Conservation (phyloP, 208 protist genomes). For the Trypanosoma cruzi region DNA sequence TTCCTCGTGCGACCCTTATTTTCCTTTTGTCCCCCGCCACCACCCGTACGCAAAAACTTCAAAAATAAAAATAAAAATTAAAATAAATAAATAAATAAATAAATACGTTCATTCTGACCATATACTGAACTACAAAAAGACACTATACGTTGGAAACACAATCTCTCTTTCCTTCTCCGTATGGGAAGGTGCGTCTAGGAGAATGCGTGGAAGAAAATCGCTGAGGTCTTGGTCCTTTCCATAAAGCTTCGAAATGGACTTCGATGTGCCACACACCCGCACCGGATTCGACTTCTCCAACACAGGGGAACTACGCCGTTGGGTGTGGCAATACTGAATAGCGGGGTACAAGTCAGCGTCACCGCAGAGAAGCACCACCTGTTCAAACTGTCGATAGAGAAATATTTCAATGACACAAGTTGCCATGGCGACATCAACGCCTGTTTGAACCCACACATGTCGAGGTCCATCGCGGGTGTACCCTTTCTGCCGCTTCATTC, state of each 20-base stretch:
- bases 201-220: slow-evolving; percentile 84
- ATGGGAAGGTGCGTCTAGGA: slow-evolving; percentile 69
- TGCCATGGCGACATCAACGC: slow-evolving; percentile 83
- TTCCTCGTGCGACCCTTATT: too few species aligned
- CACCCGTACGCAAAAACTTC: too few species aligned
- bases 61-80: too few species aligned
- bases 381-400: slow-evolving; percentile 66
- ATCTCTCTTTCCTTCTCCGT: slow-evolving; percentile 50
- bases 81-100: too few species aligned
- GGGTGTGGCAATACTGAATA: slow-evolving; percentile 79
- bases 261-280: slow-evolving; percentile 78
- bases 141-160: slow-evolving; percentile 53
- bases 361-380: slow-evolving; percentile 85
- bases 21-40: too few species aligned
- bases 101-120: too few species aligned
- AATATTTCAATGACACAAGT: slow-evolving; percentile 81
- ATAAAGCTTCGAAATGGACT: slow-evolving; percentile 75
- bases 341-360: slow-evolving; percentile 80
- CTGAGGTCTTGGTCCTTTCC: slow-evolving; percentile 79
- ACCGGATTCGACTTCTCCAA: slow-evolving; percentile 52
- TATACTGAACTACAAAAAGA: slow-evolving; percentile 43
- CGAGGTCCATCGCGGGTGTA: slow-evolving; percentile 75
- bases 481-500: slow-evolving; percentile 78
- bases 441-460: slow-evolving; percentile 84
- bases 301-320: slow-evolving; percentile 36